A percentile compares a stretch with the other conserved stretches of the same genome.
These are phyloP conservation scores for Phaeodactylum tricornutum DNA, from an alignment of 108 stramenopile species.

Conservation along the genomic window DNA sequence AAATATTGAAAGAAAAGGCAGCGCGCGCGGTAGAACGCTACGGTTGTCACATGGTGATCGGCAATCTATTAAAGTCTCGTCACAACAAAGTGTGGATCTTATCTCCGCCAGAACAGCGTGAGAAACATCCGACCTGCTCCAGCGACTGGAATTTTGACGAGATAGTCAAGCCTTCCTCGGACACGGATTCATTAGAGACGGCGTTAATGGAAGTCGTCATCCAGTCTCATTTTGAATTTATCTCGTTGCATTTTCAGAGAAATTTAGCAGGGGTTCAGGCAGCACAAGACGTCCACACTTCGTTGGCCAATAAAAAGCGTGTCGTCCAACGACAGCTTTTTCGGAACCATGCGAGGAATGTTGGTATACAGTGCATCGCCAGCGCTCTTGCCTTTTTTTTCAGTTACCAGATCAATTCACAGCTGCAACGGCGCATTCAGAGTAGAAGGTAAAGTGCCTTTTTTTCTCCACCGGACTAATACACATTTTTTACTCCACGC, in stretches of 20 bases:
- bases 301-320: conserved; percentile 23
- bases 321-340: conserved; percentile 34
- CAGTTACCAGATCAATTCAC: too few relatives aligned
- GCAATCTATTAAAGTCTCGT: conserved; percentile 84
- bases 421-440: too few relatives aligned
- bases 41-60: conserved; percentile 92
- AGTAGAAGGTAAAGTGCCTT: too few relatives aligned
- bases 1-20: conserved; percentile 80
- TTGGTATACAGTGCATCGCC: too few relatives aligned
- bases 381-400: too few relatives aligned
- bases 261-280: conserved; percentile 10
- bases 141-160: conserved; percentile 27
- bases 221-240: conserved; percentile 69
- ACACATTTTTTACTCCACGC: too few relatives aligned
- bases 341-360: conserved; percentile 7
- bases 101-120: conserved; percentile 16
- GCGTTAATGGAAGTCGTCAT: conserved; percentile 56
- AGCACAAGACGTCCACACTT: conserved; percentile 18
- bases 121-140: conserved; percentile 2
- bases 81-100: conserved; percentile 74
- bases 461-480: too few relatives aligned
- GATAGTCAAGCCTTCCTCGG: conserved; percentile 14
- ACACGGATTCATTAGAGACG: conserved; percentile 39
- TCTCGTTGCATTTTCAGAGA: conserved; percentile 23
- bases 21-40: conserved; percentile 76